Percentiles rank a stretch among this genome's conserved stretches.
Conservation (phyloP, 176 grass and related monocot genomes). For the Carex scoparia region DNA sequence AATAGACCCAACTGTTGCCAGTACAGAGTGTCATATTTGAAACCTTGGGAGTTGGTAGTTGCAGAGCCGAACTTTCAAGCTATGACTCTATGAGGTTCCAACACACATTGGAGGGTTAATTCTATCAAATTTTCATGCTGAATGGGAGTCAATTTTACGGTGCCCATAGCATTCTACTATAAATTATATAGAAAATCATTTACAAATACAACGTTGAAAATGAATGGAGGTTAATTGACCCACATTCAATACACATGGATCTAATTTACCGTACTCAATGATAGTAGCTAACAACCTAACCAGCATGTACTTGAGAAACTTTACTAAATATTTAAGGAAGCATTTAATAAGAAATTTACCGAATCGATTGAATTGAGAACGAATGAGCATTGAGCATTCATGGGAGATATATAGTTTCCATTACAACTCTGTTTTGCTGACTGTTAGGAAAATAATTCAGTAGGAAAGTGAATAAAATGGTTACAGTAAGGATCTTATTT, state of each 20-base stretch:
- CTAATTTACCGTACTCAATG: neutral
- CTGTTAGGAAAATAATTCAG: constrained; percentile 9
- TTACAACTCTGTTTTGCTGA: constrained; percentile 22
- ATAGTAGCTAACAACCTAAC: neutral
- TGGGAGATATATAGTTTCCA: constrained; percentile 26
- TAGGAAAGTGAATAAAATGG: neutral
- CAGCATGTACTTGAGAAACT: neutral
- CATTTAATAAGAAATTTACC: constrained; percentile 16
- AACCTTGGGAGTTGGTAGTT: neutral
- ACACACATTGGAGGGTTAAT: too few species aligned
- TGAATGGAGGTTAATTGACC: too few species aligned
- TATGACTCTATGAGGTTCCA: too few species aligned
- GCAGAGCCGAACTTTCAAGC: too few species aligned
- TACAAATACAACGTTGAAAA: too few species aligned
- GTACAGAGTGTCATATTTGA: neutral
- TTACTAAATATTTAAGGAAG: neutral
- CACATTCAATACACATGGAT: too few species aligned
- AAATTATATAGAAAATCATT: too few species aligned
- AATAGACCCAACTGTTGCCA: neutral
- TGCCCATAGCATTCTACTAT: too few species aligned
- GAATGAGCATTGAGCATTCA: constrained; percentile 20
- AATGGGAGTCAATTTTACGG: too few species aligned
- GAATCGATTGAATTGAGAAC: constrained; percentile 19
- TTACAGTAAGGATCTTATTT: neutral
- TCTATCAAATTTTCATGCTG: too few species aligned